Evolutionary conservation across 164 flowering plant genomes (phyloP), one percentile per base, ranked within the genome.

Genomic region (Aristolochia fimbriata): DNA sequence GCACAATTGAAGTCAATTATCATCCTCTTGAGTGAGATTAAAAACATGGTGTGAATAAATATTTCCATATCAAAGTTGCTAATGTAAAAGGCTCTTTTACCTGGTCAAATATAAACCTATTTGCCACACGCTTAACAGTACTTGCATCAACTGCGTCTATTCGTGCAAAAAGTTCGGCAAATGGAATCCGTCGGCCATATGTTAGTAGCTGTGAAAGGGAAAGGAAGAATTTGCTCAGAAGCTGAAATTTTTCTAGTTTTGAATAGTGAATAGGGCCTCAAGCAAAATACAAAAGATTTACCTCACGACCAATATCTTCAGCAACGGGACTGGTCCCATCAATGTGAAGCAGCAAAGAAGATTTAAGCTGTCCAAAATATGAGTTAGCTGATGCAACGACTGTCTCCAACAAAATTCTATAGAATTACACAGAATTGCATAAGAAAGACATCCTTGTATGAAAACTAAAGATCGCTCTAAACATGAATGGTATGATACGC

Each of bases 231-330:
- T 57, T 17, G 14, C 12, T 17, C 48, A 37, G 19, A 41, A 20
- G 45, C 19, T 0, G 6, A 21, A 15, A 58, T 10, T 4, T 48
- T 49, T 21, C 22, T 6, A 17, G 17, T 21, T 49, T 15, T 49
- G 11, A 19, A 53, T 15, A 6, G 20, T 6, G 23, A 53, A 3
- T 7, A 21, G 8, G 50, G 14, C 10, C 23, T n/a, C 16, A 17
- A 43, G 10, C 23, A 23, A 19, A 6, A 12, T 15, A 10, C 13
- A 55, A 47, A 2, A 55, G 31, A 55, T 27, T 27, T 73, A 94
- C 99, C 97, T 94, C 96, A 23, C 96, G 96, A 1, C 97, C 99
- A 75, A 93, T 93, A 70, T 93, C 99, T 76, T 93, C 99, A 62
- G 99, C 97, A 55, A 83, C 69, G 25, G 92, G 86, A 67, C 96